Base-by-base conservation (phyloP, 192 early-diverging fungal species). In the Rhizophagus clarus region DNA sequence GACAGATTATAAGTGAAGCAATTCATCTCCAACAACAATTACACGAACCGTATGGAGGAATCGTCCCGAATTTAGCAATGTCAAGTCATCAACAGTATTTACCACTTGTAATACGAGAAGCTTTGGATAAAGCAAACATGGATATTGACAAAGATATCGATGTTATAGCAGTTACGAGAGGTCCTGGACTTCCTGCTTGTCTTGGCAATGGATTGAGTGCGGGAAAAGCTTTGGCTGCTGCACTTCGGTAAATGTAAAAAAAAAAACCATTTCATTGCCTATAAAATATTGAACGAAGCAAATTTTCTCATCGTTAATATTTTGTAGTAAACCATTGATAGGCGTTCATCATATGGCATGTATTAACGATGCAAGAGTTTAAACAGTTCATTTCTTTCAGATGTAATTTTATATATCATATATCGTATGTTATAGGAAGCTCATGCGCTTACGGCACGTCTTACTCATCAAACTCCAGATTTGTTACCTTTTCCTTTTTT, bases 321-420 rank as follows among this genome's bases (percentile, higher is more conserved):
- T 31, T 29, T 34, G 71, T 77, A 81, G 84, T 40, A 90, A 89
- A 81, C 93, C 94, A 17, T 83, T 95, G 31, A 81, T 95, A 45
- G 94, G 94, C 32, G 92, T 94, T 60, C 94, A 95, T 81, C 94
- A 95, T 79, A 95, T 94, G 94, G 87, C 82, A 81, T 72, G 74
- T 77, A 64, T 42, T 40, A 56, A 22, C 17, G 49, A 2, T 20
- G 14, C 15, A 56, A 56, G 17, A 56, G 51, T 1, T 51, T 22
- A 22, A 56, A 22, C 7, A 47, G 10, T 32, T 31, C 42, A 72
- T n/a, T 34, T 31, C 26, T 28, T 28, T 76, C 14, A 51, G 51
- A 2, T 56, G 20, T 22, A 56, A 56, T 5, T 15, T 56, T 56
- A 56, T 14, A 49, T 22, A 56, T 56, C 51, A 22, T 20, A 56